Conservation (phyloP, 2,329 filamentous ascomycete genomes). For the Fusarium lyarnte region DNA sequence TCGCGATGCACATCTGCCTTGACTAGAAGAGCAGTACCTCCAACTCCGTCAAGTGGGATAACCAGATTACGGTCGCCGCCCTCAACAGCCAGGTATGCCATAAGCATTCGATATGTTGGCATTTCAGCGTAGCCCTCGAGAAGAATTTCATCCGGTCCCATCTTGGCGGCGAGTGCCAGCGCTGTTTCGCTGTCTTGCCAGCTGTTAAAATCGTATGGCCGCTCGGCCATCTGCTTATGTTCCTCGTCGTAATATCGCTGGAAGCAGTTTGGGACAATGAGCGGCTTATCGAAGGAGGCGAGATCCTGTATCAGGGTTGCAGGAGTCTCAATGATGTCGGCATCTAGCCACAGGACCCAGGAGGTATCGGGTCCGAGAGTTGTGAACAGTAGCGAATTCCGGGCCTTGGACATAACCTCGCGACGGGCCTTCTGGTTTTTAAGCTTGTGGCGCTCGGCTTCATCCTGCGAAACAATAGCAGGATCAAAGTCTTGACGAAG, state of each 20-base stretch:
- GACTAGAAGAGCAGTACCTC: conserved; percentile 89
- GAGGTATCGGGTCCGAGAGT: conserved; percentile 90
- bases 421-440: conserved; percentile 86
- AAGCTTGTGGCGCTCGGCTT: conserved; percentile 91
- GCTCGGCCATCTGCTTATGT: conserved; percentile 75
- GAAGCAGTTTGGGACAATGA: conserved; percentile 96
- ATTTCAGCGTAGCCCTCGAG: conserved; percentile 94
- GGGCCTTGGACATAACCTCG: conserved; percentile 90
- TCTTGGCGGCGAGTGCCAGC: conserved; percentile 75
- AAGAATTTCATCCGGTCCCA: conserved; percentile 92
- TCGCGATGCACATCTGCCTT: conserved; percentile 97
- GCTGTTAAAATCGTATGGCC: conserved; percentile 96
- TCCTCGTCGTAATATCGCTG: conserved; percentile 81
- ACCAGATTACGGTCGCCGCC: conserved; percentile 67
- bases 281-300: conserved; percentile 84
- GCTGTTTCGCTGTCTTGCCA: conserved; percentile 92
- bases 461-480: conserved; percentile 80
- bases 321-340: conserved; percentile 91
- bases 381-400: conserved; percentile 95
- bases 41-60: conserved; percentile 89
- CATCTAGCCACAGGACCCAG: conserved; percentile 97
- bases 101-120: conserved; percentile 89
- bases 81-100: conserved; percentile 80
- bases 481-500: conserved; percentile 94
- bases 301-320: conserved; percentile 89